Conservation (phyloP, 2,329 filamentous ascomycete species). For the Aspergillus chevalieri region DNA sequence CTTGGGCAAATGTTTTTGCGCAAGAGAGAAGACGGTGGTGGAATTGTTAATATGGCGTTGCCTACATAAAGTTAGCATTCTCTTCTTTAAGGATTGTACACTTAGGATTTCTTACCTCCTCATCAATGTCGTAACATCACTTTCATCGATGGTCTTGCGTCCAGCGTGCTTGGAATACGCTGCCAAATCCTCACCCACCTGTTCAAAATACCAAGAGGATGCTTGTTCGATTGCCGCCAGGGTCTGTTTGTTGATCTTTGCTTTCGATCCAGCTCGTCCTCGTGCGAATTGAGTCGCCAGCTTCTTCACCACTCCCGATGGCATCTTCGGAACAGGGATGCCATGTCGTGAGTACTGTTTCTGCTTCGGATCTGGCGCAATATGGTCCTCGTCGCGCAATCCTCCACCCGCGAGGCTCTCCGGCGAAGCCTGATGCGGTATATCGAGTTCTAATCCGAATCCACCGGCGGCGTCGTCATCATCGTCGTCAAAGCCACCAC, state of each 20-base stretch:
- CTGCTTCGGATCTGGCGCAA: constrained; percentile 37
- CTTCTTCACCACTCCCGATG: constrained; percentile 64
- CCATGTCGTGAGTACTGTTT: constrained; percentile 63
- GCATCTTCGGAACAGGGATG: constrained; percentile 68
- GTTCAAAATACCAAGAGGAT: constrained; percentile 88
- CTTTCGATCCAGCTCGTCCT: constrained; percentile 58
- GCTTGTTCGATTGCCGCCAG: constrained; percentile 70
- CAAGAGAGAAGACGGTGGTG: constrained; percentile 77
- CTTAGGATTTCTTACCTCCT: constrained; percentile 58
- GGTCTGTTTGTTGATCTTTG: constrained; percentile 67
- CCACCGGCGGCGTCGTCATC: constrained; percentile 16
- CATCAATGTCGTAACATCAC: constrained; percentile 76
- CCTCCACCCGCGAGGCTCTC: constrained; percentile 31
- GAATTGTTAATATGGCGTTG: constrained; percentile 68
- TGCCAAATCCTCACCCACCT: constrained; percentile 70
- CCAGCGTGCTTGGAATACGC: constrained; percentile 77
- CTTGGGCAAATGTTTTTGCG: constrained; percentile 71
- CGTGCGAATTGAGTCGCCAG: constrained; percentile 61
- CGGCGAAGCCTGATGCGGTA: constrained; percentile 21
- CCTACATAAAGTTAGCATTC: constrained; percentile 46
- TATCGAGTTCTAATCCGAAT: constrained; percentile 27
- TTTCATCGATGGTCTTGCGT: constrained; percentile 78
- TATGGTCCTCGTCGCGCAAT: constrained; percentile 25
- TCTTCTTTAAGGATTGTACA: not conserved
- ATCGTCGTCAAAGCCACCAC: constrained; percentile 11